Conservation (phyloP, 2,329 filamentous ascomycete species). For the Cercospora sesami region DNA sequence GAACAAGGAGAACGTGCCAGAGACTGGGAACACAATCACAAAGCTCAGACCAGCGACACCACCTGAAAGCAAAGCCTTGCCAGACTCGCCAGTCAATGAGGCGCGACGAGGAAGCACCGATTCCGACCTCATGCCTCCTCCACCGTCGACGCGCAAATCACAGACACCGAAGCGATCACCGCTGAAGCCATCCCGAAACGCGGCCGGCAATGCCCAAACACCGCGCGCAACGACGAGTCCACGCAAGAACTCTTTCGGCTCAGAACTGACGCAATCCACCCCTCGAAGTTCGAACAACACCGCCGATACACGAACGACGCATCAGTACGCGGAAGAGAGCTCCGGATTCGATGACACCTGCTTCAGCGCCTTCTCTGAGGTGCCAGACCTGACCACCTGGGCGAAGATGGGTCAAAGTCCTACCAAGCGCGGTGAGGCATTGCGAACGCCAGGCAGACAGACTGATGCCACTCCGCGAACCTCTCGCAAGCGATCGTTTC, state of each 20-base stretch:
- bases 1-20: slow-evolving; percentile 38
- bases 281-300: slow-evolving; percentile 6
- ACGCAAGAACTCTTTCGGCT: slow-evolving; percentile 28
- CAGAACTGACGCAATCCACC: slow-evolving; percentile 12
- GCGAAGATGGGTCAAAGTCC: slow-evolving; percentile 65
- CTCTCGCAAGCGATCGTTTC: slow-evolving; percentile 45
- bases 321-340: slow-evolving; percentile 15
- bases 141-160: slow-evolving; percentile 31
- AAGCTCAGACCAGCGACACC: slow-evolving; percentile 31
- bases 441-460: slow-evolving; percentile 27
- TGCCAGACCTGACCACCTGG: slow-evolving; percentile 84
- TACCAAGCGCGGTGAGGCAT: slow-evolving; percentile 41
- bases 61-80: slow-evolving; percentile 27
- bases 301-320: slow-evolving; percentile 8
- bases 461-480: slow-evolving; percentile 53
- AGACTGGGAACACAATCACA: slow-evolving; percentile 19
- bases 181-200: slow-evolving; percentile 28
- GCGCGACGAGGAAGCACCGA: slow-evolving; percentile 32
- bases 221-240: slow-evolving; percentile 25
- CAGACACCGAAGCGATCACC: slow-evolving; percentile 33
- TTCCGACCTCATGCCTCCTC: slow-evolving; percentile 37
- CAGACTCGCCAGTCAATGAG: slow-evolving; percentile 14
- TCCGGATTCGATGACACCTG: slow-evolving; percentile 63
- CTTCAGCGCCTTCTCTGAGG: slow-evolving; percentile 85
- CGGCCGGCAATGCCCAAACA: slow-evolving; percentile 32